Percentiles rank a stretch among this genome's conserved stretches.
Conservation (phyloP, 805 yeast species). For the Yamadazyma phyllophila region DNA sequence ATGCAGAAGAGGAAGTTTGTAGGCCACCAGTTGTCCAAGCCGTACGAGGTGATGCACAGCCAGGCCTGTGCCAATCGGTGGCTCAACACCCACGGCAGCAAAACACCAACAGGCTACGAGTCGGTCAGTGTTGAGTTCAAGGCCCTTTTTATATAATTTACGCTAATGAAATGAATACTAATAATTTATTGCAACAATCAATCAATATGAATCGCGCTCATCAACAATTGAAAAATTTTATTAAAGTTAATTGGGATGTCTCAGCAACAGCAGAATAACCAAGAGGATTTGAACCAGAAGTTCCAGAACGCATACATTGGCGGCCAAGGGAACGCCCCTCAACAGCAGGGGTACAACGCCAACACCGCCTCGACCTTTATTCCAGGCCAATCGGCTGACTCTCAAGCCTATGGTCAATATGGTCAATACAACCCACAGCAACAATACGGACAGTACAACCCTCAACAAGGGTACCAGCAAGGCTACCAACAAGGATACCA, state of each 20-base stretch:
- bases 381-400: conserved; percentile 30
- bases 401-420: conserved; percentile 8
- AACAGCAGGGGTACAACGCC: conserved; percentile 43
- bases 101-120: not conserved
- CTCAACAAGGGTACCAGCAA: conserved; percentile 11
- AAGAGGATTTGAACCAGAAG: conserved; percentile 43
- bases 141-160: not conserved
- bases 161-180: too few species aligned
- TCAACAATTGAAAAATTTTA: conserved; percentile 8
- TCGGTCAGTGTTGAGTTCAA: not conserved
- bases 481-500: conserved; percentile 5
- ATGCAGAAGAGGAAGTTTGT: not conserved
- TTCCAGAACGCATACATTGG: conserved; percentile 43
- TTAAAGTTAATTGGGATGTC: conserved; percentile 19
- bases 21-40: not conserved
- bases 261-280: conserved; percentile 26
- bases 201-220: conserved; percentile 4
- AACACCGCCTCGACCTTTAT: conserved; percentile 49
- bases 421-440: conserved; percentile 15
- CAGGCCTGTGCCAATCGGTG: conserved; percentile 3
- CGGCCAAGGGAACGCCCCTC: conserved; percentile 22
- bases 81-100: not conserved
- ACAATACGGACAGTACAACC: conserved; percentile 16
- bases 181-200: too few species aligned
- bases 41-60: conserved; percentile 3